phyloP scores from a whole-genome alignment of 306 rosid genomes.

The Prunus kanzakura region DNA sequence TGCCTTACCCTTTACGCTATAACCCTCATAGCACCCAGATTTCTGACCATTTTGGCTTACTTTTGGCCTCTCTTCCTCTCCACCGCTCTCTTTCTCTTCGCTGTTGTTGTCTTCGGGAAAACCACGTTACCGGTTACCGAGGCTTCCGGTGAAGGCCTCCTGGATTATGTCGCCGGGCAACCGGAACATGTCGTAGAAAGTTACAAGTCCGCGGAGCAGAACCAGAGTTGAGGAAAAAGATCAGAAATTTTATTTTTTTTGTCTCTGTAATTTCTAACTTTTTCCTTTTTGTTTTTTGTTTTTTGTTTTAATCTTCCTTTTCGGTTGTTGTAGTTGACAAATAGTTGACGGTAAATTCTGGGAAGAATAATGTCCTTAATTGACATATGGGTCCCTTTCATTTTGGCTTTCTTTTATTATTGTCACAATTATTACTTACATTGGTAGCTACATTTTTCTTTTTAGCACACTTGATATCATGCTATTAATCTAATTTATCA shows the following conservation, averaged over 20 bases:
- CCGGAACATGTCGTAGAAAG: slow-evolving; percentile 37
- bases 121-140: slow-evolving; percentile 42
- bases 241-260: background rate
- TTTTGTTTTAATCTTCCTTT: background rate
- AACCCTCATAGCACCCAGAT: slow-evolving; percentile 47
- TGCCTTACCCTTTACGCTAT: slow-evolving; percentile 29
- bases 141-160: slow-evolving; percentile 55
- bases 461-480: no score
- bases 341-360: slow-evolving; percentile 4
- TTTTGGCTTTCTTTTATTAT: background rate
- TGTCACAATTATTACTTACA: background rate
- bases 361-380: slow-evolving; percentile 12
- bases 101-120: slow-evolving; percentile 56
- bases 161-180: slow-evolving; percentile 75
- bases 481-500: no score
- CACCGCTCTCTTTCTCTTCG: slow-evolving; percentile 69
- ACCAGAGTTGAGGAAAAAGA: background rate
- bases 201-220: slow-evolving; percentile 41
- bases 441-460: background rate
- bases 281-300: background rate
- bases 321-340: background rate
- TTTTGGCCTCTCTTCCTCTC: slow-evolving; percentile 95
- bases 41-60: slow-evolving; percentile 60
- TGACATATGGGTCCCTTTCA: background rate
- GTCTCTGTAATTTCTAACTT: slow-evolving; percentile 9